Evolutionary conservation across 306 rosid species (phyloP).

Genomic region (Quercus ilex): DNA sequence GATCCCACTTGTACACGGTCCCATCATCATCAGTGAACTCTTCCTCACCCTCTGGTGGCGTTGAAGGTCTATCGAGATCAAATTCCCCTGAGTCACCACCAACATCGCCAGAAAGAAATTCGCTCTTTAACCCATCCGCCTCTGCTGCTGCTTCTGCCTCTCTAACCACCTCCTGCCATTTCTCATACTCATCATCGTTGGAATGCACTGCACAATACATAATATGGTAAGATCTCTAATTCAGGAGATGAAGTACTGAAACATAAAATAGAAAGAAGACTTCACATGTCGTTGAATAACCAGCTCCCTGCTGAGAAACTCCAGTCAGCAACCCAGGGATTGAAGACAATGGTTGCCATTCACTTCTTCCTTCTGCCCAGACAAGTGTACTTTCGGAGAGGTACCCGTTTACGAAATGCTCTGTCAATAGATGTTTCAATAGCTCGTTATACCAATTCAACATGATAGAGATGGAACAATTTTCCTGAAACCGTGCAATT

Average conservation of each 20-base stretch:
- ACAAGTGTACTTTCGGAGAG: conserved; percentile 55
- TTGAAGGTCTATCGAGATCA: conserved; percentile 68
- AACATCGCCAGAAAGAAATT: conserved; percentile 19
- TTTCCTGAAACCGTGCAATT: conserved; percentile 41
- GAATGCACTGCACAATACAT: conserved; percentile 42
- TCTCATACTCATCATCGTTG: conserved; percentile 63
- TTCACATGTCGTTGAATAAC: conserved; percentile 45
- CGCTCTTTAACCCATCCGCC: conserved; percentile 28
- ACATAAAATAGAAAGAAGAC: background rate
- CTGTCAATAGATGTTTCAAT: conserved; percentile 60
- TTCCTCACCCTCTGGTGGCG: conserved; percentile 95
- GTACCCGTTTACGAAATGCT: conserved; percentile 77
- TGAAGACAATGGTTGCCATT: conserved; percentile 81
- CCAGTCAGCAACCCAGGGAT: conserved; percentile 52
- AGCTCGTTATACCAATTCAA: conserved; percentile 37
- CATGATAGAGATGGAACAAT: conserved; percentile 42
- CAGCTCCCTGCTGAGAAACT: conserved; percentile 30
- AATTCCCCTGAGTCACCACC: conserved; percentile 27
- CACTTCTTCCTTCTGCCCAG: conserved; percentile 90
- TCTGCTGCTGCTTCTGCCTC: conserved; percentile 56
- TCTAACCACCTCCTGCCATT: conserved; percentile 71
- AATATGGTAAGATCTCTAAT: conserved; percentile 19
- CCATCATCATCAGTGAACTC: conserved; percentile 97
- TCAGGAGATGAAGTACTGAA: background rate
- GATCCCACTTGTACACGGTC: conserved; percentile 82